phyloP scores from a whole-genome alignment of 2,329 filamentous ascomycete genomes.

The Dothideomycetidae sp. region DNA sequence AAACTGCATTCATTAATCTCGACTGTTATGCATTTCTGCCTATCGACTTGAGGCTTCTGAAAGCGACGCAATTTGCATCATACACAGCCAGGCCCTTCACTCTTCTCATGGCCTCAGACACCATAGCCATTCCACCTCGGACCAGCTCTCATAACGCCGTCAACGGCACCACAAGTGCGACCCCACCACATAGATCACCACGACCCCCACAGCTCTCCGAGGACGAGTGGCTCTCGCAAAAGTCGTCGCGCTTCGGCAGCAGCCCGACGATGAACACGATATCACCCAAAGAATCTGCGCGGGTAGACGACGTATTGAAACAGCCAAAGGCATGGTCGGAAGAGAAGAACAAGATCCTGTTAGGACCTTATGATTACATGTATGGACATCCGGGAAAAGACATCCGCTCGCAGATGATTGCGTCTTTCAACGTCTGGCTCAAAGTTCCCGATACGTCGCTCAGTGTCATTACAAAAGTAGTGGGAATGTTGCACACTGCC shows the following conservation, averaged over 20 bases:
- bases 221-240: constrained; percentile 9
- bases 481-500: constrained; percentile 76
- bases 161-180: constrained; percentile 6
- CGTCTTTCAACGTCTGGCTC: constrained; percentile 68
- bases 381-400: constrained; percentile 70
- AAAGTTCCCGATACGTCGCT: constrained; percentile 57
- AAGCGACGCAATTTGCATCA: too few species aligned
- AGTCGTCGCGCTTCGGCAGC: constrained; percentile 5
- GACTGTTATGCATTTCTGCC: too few species aligned
- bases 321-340: constrained; percentile 43
- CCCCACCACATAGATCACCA: constrained; percentile 6
- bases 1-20: too few species aligned
- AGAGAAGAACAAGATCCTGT: constrained; percentile 63
- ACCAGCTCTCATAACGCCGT: constrained; percentile 9
- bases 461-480: constrained; percentile 60
- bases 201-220: constrained; percentile 2
- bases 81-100: too few species aligned
- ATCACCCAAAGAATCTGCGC: constrained; percentile 5
- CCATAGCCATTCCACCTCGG: constrained; percentile 11
- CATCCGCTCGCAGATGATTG: constrained; percentile 65
- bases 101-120: constrained; percentile 9
- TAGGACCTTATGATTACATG: constrained; percentile 70
- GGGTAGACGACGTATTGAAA: constrained; percentile 4
- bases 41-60: too few species aligned
- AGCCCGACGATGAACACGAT: constrained; percentile 3